These are phyloP conservation scores for Neocatenulostroma microsporum DNA, from an alignment of 2,329 filamentous ascomycete species.

Conservation along the genomic window DNA sequence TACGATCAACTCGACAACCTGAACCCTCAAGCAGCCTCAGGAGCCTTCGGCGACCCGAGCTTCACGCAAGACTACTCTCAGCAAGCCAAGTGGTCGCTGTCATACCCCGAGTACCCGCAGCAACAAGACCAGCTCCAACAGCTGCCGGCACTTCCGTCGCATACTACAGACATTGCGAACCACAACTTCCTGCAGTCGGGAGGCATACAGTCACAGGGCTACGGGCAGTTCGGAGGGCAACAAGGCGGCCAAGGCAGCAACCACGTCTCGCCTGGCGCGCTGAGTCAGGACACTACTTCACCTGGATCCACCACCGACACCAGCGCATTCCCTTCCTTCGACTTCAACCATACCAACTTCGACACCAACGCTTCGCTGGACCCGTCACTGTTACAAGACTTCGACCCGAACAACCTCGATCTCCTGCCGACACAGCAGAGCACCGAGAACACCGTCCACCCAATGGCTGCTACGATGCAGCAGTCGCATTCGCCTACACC, in stretches of 20 bases:
- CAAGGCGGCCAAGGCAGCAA: constrained; percentile 14
- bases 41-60: constrained; percentile 22
- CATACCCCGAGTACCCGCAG: constrained; percentile 27
- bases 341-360: constrained; percentile 48
- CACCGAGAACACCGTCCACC: constrained; percentile 38
- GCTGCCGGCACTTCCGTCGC: constrained; percentile 21
- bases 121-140: constrained; percentile 32
- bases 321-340: constrained; percentile 50
- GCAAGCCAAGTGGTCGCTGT: constrained; percentile 35
- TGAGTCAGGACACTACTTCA: constrained; percentile 24
- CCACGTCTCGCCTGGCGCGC: constrained; percentile 20
- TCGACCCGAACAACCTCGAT: constrained; percentile 35
- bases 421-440: constrained; percentile 34
- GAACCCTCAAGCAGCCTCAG: constrained; percentile 19
- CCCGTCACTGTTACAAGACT: constrained; percentile 51
- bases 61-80: constrained; percentile 42
- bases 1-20: constrained; percentile 13
- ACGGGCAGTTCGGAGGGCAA: constrained; percentile 20
- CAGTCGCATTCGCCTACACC: constrained; percentile 46
- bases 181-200: constrained; percentile 34
- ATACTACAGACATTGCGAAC: constrained; percentile 33
- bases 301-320: constrained; percentile 27
- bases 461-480: constrained; percentile 46
- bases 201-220: constrained; percentile 44
- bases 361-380: constrained; percentile 51